Evolutionary conservation across 176 grass and related monocot species (phyloP).

Genomic region (Aegilops umbellulata): DNA sequence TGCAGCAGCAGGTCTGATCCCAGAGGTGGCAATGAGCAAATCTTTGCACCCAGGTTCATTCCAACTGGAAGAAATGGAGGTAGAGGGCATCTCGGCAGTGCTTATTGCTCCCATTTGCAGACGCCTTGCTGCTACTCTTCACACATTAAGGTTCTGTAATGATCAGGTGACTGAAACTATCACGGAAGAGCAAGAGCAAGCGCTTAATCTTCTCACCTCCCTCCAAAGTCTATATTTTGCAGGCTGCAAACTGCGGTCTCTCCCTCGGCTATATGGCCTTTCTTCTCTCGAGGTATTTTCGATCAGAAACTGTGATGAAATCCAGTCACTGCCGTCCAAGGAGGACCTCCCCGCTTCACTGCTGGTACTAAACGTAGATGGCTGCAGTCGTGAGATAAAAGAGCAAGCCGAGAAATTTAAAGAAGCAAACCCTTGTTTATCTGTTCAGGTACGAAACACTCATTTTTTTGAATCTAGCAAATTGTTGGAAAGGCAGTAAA

Average conservation of each 20-base stretch:
- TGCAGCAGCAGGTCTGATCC: background rate
- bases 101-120: background rate
- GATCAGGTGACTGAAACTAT: background rate
- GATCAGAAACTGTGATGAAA: rapidly evolving
- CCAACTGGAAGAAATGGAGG: background rate
- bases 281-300: background rate
- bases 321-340: background rate
- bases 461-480: conserved; percentile 18
- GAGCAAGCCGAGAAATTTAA: too few relatives aligned
- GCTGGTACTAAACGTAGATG: background rate
- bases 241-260: background rate
- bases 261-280: background rate
- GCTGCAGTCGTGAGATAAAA: too few relatives aligned
- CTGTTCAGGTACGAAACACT: too few relatives aligned
- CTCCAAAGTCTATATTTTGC: background rate
- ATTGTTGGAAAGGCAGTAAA: conserved; percentile 94
- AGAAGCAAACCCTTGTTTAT: too few relatives aligned
- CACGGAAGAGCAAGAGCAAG: background rate
- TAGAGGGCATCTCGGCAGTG: background rate
- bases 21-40: background rate
- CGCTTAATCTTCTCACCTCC: background rate
- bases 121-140: background rate
- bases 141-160: rapidly evolving
- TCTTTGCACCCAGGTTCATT: background rate
- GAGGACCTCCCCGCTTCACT: background rate